Evolutionary conservation across 768 basidiomycete species (phyloP).

Genomic region (Kwoniella heveanensis): DNA sequence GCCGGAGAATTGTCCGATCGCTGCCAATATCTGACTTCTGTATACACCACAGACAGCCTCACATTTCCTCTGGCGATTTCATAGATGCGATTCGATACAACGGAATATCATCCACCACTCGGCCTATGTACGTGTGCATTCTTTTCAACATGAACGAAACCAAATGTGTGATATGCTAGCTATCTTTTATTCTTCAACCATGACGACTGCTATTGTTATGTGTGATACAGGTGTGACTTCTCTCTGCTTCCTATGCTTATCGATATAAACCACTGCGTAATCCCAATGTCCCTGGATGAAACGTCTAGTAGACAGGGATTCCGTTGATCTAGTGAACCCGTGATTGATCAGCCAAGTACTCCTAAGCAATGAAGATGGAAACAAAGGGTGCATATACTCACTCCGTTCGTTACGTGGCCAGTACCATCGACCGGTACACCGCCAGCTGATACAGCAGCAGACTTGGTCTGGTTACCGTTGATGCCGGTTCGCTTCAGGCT

Average conservation of each 20-base stretch:
- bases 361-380: not conserved
- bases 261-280: too few species aligned
- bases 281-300: not conserved
- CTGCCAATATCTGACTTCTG: too few species aligned
- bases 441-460: conserved; percentile 45
- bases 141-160: not conserved
- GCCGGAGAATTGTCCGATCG: not conserved
- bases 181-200: not conserved
- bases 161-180: not conserved
- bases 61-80: too few species aligned
- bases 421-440: conserved; percentile 43
- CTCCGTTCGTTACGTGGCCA: conserved; percentile 42
- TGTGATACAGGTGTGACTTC: conserved; percentile 1
- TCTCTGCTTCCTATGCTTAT: conserved; percentile 1
- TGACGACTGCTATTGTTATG: not conserved
- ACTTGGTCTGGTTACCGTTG: conserved; percentile 34
- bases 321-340: conserved; percentile 8
- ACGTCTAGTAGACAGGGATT: not conserved
- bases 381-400: conserved; percentile 12
- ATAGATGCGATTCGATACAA: too few species aligned
- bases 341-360: not conserved
- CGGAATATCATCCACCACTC: too few species aligned
- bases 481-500: conserved; percentile 44
- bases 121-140: not conserved
- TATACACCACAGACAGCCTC: too few species aligned